phyloP scores from a whole-genome alignment of 1,284 basidiomycete genomes.

The Sparassis latifolia region DNA sequence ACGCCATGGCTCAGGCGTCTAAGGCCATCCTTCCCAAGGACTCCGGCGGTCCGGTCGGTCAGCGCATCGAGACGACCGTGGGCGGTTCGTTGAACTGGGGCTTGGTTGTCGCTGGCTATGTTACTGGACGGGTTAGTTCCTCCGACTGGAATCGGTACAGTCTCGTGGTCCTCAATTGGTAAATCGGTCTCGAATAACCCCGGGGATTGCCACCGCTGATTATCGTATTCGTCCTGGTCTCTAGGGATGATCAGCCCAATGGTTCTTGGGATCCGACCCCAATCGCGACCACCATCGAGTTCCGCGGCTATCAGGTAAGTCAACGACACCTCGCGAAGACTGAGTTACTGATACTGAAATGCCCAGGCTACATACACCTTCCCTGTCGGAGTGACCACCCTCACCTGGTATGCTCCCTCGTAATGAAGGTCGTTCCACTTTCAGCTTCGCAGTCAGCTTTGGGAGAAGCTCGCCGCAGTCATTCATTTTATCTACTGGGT shows the following conservation, averaged over 20 bases:
- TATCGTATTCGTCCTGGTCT: neutral
- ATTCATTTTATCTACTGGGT: neutral
- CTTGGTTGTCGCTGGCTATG: conserved; percentile 56
- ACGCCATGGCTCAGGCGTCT: conserved; percentile 67
- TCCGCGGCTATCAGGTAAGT: conserved; percentile 57
- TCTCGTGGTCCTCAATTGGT: conserved; percentile 61
- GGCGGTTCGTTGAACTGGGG: conserved; percentile 52
- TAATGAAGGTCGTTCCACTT: neutral
- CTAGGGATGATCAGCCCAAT: conserved; percentile 44
- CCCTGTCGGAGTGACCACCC: conserved; percentile 52
- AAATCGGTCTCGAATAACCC: conserved; percentile 3
- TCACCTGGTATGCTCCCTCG: conserved; percentile 37
- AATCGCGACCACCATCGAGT: conserved; percentile 61
- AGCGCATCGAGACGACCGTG: conserved; percentile 58
- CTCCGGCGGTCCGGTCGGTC: conserved; percentile 56
- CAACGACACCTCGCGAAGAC: neutral
- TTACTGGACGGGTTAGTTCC: conserved; percentile 48
- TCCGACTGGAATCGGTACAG: conserved; percentile 60
- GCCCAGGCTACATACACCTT: conserved; percentile 55
- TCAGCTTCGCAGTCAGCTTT: neutral
- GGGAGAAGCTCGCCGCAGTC: neutral
- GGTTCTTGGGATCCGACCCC: conserved; percentile 55
- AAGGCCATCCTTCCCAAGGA: conserved; percentile 69
- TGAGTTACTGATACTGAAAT: neutral
- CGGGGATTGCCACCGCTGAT: conserved; percentile 2